These are phyloP conservation scores for Paraconiothyrium sp. DNA, from an alignment of 2,329 filamentous ascomycete genomes.

Conservation along the genomic window DNA sequence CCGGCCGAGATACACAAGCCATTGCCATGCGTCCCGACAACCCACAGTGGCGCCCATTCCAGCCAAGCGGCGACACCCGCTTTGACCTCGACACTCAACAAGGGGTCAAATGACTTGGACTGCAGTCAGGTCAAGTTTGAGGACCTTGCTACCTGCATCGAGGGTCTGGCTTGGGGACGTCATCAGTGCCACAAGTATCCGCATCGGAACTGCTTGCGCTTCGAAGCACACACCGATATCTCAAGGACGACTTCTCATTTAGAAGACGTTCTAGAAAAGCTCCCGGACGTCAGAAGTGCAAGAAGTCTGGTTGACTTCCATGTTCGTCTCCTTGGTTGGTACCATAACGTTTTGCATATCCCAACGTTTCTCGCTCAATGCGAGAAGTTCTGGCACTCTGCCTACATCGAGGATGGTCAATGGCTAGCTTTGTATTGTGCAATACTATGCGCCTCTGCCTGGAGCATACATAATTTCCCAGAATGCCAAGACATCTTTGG, in stretches of 20 bases:
- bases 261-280: neutral
- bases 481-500: too few relatives aligned
- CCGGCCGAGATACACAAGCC: too few relatives aligned
- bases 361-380: slow-evolving; percentile 1
- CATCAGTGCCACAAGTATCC: slow-evolving; percentile 11
- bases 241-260: neutral
- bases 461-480: too few relatives aligned
- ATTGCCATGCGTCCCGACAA: too few relatives aligned
- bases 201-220: slow-evolving; percentile 7
- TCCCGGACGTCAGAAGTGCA: neutral
- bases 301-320: slow-evolving; percentile 4
- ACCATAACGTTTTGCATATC: slow-evolving; percentile 1
- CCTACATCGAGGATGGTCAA: neutral
- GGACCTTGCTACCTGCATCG: slow-evolving; percentile 9
- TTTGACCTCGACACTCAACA: neutral
- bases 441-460: too few relatives aligned
- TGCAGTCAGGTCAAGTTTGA: slow-evolving; percentile 4
- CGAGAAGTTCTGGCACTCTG: neutral
- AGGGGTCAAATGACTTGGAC: neutral
- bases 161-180: slow-evolving; percentile 7
- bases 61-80: too few relatives aligned
- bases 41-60: too few relatives aligned
- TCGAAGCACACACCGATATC: neutral
- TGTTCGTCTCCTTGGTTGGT: neutral
- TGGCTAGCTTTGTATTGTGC: too few relatives aligned